Base-by-base conservation (phyloP, 1,284 basidiomycete species). In the Athelia sp. region DNA sequence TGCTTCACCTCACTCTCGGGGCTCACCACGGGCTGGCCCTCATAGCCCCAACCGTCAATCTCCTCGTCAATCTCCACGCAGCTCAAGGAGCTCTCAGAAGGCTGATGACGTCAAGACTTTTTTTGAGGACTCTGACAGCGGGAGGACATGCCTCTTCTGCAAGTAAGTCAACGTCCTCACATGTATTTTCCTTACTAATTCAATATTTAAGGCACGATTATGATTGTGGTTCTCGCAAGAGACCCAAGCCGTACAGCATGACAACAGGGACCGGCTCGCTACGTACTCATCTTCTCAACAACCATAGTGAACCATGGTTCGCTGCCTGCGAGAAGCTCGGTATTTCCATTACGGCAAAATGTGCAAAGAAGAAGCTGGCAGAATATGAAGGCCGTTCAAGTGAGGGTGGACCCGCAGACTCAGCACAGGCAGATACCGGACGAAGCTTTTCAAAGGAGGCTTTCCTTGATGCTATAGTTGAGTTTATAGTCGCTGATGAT, bases 401-500 rank as follows among this genome's bases (percentile, higher is more conserved):
- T 6, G 36, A n/a, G 19, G 26, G 13, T 6, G 26, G 13, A 29
- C 15, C 15, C 4, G 36, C 15, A n/a, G 19, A 6, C 36, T 8
- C 36, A 6, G 36, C 15, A 21, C 36, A 40, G 15, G 6, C 36
- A 40, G 19, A 6, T 4, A 6, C 36, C n/a, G 8, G 36, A n/a
- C 6, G 15, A n/a, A 6, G 8, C n/a, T 40, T 40, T 21, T 40
- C 36, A 8, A n/a, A 40, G 6, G 36, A 40, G 19, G 36, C 36
- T 17, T 40, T 40, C 19, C n/a, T 40, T n/a, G 36, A 40, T 40
- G 36, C 36, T 17, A 40, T 40, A 8, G 36, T 40, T 8, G 36
- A 40, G 36, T 40, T 40, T 40, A 40, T 64, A 21, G 56, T 56
- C 2, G 62, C 58, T 6, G 62, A 64, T 56, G 59, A 65, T 56